Evolutionary conservation across 371 early-diverging fungal species (phyloP), one percentile per base, ranked within the genome.

Genomic region (Synchytrium microbalum): DNA sequence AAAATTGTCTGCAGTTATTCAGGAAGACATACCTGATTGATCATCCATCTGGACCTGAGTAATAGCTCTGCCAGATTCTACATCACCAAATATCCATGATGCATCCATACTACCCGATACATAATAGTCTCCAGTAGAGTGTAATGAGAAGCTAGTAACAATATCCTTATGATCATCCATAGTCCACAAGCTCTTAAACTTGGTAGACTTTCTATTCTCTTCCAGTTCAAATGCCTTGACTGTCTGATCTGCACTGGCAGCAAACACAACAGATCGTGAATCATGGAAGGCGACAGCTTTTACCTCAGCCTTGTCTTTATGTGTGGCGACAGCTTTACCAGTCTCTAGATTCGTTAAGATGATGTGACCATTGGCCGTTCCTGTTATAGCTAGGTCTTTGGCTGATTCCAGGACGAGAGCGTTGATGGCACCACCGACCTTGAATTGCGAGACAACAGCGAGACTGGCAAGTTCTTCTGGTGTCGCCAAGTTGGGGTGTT

Each of bases 371-470:
- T 91, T 90, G 28, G 85, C 85, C 66, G 90, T 91, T 26, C 91
- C 93, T 68, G 89, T 86, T 63, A 88, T 75, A 3, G 83, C 84
- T 52, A 90, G 69, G 0, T 86, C 82, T 69, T 85, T 86, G 33
- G 84, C 87, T 51, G 80, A 30, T 25, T 65, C 33, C 38, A 57
- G 27, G 60, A 64, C 54, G 60, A 71, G 67, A 24, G 69, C 61
- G 52, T 76, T 58, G 26, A 58, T 26, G 32, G 66, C 63, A n/a
- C 87, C 83, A 70, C 91, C 90, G 69, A 92, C 92, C 32, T 82
- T 79, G 29, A 92, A 92, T 61, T 88, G 92, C 0, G 92, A 91
- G 60, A 93, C n/a, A n/a, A n/a, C n/a, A n/a, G n/a, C n/a, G n/a
- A n/a, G n/a, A n/a, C n/a, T n/a, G n/a, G n/a, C n/a, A 32, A 90